Evolutionary conservation across 2,329 filamentous ascomycete genomes (phyloP), one percentile per base, ranked within the genome.

Genomic region (Claviceps pusilla): DNA sequence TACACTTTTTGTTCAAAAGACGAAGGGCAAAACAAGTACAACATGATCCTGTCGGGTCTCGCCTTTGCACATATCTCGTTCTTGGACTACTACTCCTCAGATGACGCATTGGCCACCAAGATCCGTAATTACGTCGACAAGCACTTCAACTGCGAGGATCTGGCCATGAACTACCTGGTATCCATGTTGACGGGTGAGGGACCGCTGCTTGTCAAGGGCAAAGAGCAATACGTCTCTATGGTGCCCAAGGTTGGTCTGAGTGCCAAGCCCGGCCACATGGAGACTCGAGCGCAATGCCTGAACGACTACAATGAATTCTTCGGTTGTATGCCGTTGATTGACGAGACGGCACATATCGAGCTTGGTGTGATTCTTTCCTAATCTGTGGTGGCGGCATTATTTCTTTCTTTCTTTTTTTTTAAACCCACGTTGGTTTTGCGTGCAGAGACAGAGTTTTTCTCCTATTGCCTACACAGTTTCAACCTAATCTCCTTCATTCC

Each of bases 81-180:
- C 46, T 59, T 71, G 50, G 69, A 70, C 52, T 69, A 65, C 53
- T 71, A 71, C 59, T 69, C 62, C 1, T 67, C 68, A 3, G 62
- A 64, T n/a, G 65, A 67, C n/a, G 60, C 60, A 1, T 52, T 59
- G 45, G 62, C 65, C 56, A 61, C 57, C 4, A 60, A 60, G 51
- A 62, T 71, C 28, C 66, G 69, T 3, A 58, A 64, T 1, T 68
- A 70, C 54, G 68, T 71, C 14, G 69, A 71, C 29, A 57, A 66
- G 19, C 59, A 65, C 47, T 66, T 68, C 61, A 71, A 71, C 59
- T 71, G 69, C 62, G 69, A 71, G 56, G 69, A 71, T 51, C 64
- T 71, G 56, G 69, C 66, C 24, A 55, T 71, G 52, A 71, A 71
- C 59, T 71, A 64, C 42, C 58, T 70, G 33, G 60, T 63, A 7